Conservation (phyloP, 1,139 yeast genomes). For the Taiozyma sp. region DNA sequence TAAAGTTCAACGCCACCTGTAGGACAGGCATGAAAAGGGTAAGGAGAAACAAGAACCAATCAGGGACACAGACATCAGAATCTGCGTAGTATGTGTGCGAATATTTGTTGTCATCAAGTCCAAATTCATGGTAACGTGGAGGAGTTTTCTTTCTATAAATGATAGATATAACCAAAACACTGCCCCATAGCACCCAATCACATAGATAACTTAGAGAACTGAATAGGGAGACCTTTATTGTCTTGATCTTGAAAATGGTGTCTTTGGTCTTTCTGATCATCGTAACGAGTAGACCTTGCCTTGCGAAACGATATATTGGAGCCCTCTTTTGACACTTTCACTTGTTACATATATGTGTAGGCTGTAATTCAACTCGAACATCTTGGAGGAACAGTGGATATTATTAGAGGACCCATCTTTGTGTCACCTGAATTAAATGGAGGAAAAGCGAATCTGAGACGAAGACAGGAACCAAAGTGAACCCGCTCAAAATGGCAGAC, state of each 20-base stretch:
- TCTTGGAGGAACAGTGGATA: not conserved
- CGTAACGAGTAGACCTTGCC: not conserved
- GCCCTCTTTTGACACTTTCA: not conserved
- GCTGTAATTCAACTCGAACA: not conserved
- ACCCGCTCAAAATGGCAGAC: not conserved
- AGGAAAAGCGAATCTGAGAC: not conserved
- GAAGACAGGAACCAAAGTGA: not conserved
- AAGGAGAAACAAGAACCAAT: conserved; percentile 28
- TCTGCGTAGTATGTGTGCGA: conserved; percentile 34
- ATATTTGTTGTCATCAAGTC: conserved; percentile 29
- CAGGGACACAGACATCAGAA: conserved; percentile 29
- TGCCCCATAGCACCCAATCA: conserved; percentile 33
- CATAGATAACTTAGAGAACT: conserved; percentile 29
- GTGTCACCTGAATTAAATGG: not conserved
- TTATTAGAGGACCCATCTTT: not conserved
- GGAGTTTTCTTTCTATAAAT: conserved; percentile 30
- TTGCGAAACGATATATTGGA: no score
- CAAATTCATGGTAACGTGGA: conserved; percentile 40
- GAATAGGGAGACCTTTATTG: conserved; percentile 21
- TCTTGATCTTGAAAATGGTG: conserved; percentile 19
- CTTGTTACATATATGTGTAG: not conserved
- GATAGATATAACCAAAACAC: conserved; percentile 25
- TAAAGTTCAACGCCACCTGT: conserved; percentile 25
- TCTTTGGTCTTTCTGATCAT: conserved; percentile 4
- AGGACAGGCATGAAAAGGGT: conserved; percentile 32